These are phyloP conservation scores for Earliella scabrosa DNA, from an alignment of 1,284 basidiomycete species.

Conservation along the genomic window DNA sequence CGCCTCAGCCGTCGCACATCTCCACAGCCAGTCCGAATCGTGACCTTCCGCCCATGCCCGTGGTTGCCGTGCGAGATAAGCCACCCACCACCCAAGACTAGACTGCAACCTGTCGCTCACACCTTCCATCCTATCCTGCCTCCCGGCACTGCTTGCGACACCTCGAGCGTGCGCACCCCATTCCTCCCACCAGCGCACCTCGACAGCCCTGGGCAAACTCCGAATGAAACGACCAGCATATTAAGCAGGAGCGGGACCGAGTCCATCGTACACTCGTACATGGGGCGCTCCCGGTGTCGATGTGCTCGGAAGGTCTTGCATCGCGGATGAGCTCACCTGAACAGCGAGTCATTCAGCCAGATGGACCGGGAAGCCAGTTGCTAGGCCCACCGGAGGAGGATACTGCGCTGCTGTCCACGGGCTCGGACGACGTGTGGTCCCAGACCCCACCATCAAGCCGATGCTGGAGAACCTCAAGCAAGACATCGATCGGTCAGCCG, in stretches of 20 bases:
- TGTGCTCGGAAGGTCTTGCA: slow-evolving; percentile 24
- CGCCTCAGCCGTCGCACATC: slow-evolving; percentile 1
- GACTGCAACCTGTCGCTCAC: slow-evolving; percentile 24
- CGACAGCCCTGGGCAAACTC: slow-evolving; percentile 32
- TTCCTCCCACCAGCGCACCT: slow-evolving; percentile 13
- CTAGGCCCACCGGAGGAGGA: slow-evolving; percentile 3
- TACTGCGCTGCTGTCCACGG: slow-evolving; percentile 23
- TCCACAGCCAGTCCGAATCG: slow-evolving; percentile 24
- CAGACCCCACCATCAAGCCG: background rate
- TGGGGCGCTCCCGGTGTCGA: slow-evolving; percentile 22
- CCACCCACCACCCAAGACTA: slow-evolving; percentile 18
- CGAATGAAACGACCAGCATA: slow-evolving; percentile 31
- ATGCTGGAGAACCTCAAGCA: slow-evolving; percentile 19
- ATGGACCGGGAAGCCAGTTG: background rate
- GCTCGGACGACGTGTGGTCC: slow-evolving; percentile 7
- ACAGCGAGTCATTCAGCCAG: background rate
- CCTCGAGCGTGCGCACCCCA: slow-evolving; percentile 14
- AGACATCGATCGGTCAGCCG: slow-evolving; percentile 20
- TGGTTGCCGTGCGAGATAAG: background rate
- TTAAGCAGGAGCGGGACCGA: slow-evolving; percentile 19
- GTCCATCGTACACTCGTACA: slow-evolving; percentile 30
- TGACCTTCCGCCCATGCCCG: slow-evolving; percentile 38
- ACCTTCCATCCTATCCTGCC: slow-evolving; percentile 19
- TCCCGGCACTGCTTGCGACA: slow-evolving; percentile 22
- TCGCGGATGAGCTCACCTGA: slow-evolving; percentile 15